These are phyloP conservation scores for Carex littledalei DNA, from an alignment of 176 grass and related monocot genomes.

Conservation along the genomic window DNA sequence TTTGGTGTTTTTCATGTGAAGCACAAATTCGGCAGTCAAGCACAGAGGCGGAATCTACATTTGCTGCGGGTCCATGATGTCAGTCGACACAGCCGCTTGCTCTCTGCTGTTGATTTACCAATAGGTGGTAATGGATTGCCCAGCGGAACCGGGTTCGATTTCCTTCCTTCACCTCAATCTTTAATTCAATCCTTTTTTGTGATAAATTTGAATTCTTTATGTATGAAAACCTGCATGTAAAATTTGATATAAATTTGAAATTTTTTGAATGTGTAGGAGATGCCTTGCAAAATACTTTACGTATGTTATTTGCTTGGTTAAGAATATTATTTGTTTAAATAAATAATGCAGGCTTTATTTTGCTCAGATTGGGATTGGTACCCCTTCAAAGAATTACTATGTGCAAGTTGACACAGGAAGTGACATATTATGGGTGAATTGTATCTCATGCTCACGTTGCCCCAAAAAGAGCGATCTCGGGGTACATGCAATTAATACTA, in stretches of 20 bases:
- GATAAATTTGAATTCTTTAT: neutral
- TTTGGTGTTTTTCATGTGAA: slow-evolving; percentile 62
- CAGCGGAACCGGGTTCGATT: slow-evolving; percentile 62
- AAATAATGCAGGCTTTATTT: slow-evolving; percentile 64
- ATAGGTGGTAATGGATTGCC: slow-evolving; percentile 74
- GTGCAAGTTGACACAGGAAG: slow-evolving; percentile 98
- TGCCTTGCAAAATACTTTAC: neutral
- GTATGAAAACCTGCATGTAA: neutral
- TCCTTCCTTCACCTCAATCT: neutral
- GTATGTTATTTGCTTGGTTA: neutral
- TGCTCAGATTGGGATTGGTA: slow-evolving; percentile 64
- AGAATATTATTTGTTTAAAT: slow-evolving; percentile 9
- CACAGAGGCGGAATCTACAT: slow-evolving; percentile 21
- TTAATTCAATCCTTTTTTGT: neutral
- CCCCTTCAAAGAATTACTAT: slow-evolving; percentile 69
- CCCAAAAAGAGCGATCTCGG: slow-evolving; percentile 75
- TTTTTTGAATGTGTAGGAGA: slow-evolving; percentile 19
- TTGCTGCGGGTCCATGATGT: slow-evolving; percentile 54
- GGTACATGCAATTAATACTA: slow-evolving; percentile 21
- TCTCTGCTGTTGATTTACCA: slow-evolving; percentile 50
- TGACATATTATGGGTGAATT: slow-evolving; percentile 94
- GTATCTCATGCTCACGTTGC: slow-evolving; percentile 66
- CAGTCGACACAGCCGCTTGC: slow-evolving; percentile 40
- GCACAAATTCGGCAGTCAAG: slow-evolving; percentile 44
- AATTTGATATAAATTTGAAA: neutral